phyloP scores from a whole-genome alignment of 2,329 filamentous ascomycete species.

The Aspergillus proliferans region DNA sequence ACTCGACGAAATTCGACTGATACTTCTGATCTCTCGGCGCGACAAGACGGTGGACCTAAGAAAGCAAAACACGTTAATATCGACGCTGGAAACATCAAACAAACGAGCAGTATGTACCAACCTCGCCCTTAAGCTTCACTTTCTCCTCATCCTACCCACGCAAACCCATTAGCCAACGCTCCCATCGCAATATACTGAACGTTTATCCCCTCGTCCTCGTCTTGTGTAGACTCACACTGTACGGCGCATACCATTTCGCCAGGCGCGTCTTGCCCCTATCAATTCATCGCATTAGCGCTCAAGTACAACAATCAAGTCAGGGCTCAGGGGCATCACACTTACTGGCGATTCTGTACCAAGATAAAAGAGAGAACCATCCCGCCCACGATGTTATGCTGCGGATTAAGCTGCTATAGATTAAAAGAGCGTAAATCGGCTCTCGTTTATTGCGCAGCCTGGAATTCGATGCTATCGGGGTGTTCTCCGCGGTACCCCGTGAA shows the following conservation, averaged over 20 bases:
- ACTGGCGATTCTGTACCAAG: slow-evolving; percentile 86
- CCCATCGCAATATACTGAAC: neutral
- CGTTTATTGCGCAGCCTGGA: slow-evolving; percentile 6
- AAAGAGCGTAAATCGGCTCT: slow-evolving; percentile 12
- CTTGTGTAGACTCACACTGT: slow-evolving; percentile 54
- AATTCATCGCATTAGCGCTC: slow-evolving; percentile 14
- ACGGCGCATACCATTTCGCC: slow-evolving; percentile 98
- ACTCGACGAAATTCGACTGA: slow-evolving; percentile 98
- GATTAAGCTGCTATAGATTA: slow-evolving; percentile 1
- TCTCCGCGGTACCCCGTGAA: slow-evolving; percentile 22
- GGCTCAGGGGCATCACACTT: slow-evolving; percentile 14
- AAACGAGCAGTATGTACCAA: slow-evolving; percentile 36
- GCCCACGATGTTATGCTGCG: slow-evolving; percentile 4
- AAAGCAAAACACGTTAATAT: slow-evolving; percentile 1
- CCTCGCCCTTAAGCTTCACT: slow-evolving; percentile 97
- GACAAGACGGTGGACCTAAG: slow-evolving; percentile 87
- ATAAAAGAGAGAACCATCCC: slow-evolving; percentile 73
- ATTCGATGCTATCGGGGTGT: slow-evolving; percentile 3
- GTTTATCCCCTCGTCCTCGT: neutral
- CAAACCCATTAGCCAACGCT: slow-evolving; percentile 10
- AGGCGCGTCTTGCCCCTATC: slow-evolving; percentile 91
- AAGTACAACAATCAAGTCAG: neutral
- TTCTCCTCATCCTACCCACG: slow-evolving; percentile 77
- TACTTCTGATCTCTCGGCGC: slow-evolving; percentile 98
- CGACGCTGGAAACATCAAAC: neutral